Evolutionary conservation across 2,329 filamentous ascomycete species (phyloP), one percentile per base, ranked within the genome.

Genomic region (Scleromitrula shiraiana): DNA sequence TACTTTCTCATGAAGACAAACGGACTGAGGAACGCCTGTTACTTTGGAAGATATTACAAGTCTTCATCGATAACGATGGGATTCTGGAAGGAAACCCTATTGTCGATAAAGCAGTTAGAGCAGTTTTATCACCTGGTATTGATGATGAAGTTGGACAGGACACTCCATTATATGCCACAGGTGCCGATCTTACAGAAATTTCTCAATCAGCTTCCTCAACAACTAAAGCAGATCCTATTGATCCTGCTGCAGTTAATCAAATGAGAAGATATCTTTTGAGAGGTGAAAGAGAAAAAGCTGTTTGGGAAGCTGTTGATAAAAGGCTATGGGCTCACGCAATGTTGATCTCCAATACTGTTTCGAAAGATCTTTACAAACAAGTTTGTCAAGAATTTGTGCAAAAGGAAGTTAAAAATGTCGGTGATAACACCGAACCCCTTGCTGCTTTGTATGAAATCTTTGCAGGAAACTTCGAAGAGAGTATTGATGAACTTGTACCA

Each of bases 241-340:
- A 95, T 65, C 70, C 80, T 5, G 72, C 76, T 1, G 78, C 82
- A 4, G 70, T 95, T 32, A 81, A 88, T 51, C 75, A 82, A 50
- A 74, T 97, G 39, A 83, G 87, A 23, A 81, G 75, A 38, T 74
- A 81, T 59, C 75, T 98, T 4, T 73, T 95, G 7, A 72, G 78
- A 46, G 93, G 94, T 8, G 83, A 97, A 39, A 80, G 89, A 19
- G 89, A 96, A 61, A 88, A 90, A 57, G 93, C 93, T 5, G 86
- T 94, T 0, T 97, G 91, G 91, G 76, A 85, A 54, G 90, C 93
- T 4, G 91, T 89, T 26, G 93, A 98, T 65, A 89, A 90, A 65
- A 81, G 90, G 41, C 72, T 98, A 2, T 98, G 94, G 94, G 93
- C 88, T 2, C 94, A 98, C 65, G 94, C 93, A 3, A 85, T 98